Conservation (phyloP, 1,284 basidiomycete genomes). For the Trichosporon asahii region DNA sequence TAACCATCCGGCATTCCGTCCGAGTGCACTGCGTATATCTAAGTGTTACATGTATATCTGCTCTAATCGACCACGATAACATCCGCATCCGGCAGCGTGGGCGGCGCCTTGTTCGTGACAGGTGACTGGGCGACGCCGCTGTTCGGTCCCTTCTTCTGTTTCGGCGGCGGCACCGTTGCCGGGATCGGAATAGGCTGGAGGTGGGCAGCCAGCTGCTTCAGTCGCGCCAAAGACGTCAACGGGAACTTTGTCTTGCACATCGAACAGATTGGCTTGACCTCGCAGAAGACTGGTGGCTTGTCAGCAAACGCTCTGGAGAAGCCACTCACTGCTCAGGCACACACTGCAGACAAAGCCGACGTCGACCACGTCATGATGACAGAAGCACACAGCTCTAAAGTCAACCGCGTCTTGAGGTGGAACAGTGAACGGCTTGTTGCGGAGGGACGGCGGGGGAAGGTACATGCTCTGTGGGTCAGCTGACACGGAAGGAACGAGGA, state of each 20-base stretch:
- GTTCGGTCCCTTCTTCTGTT: slow-evolving; percentile 11
- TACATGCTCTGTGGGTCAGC: slow-evolving; percentile 70
- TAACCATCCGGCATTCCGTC: not conserved
- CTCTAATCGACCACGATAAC: not conserved
- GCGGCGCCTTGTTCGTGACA: slow-evolving; percentile 2
- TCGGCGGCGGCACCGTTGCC: slow-evolving; percentile 26
- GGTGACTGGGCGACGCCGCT: slow-evolving; percentile 2
- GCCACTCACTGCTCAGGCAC: slow-evolving; percentile 76
- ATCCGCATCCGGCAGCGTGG: not conserved
- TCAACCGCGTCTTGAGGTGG: slow-evolving; percentile 94
- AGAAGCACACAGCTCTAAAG: slow-evolving; percentile 97
- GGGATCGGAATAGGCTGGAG: slow-evolving; percentile 43
- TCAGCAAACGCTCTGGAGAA: not conserved
- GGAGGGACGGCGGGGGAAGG: slow-evolving; percentile 74
- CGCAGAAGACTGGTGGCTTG: slow-evolving; percentile 71
- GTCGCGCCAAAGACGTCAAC: slow-evolving; percentile 75
- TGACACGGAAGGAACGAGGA: not conserved
- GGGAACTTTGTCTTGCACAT: slow-evolving; percentile 97
- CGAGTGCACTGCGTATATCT: not conserved
- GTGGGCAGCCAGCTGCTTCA: slow-evolving; percentile 55
- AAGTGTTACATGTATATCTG: slow-evolving; percentile 3
- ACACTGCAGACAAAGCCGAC: slow-evolving; percentile 97
- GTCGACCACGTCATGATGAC: slow-evolving; percentile 94
- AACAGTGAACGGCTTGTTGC: slow-evolving; percentile 67
- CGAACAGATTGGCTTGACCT: slow-evolving; percentile 85